These are phyloP conservation scores for Blastocystis hominis DNA, from an alignment of 352 stramenopile species.

Conservation along the genomic window DNA sequence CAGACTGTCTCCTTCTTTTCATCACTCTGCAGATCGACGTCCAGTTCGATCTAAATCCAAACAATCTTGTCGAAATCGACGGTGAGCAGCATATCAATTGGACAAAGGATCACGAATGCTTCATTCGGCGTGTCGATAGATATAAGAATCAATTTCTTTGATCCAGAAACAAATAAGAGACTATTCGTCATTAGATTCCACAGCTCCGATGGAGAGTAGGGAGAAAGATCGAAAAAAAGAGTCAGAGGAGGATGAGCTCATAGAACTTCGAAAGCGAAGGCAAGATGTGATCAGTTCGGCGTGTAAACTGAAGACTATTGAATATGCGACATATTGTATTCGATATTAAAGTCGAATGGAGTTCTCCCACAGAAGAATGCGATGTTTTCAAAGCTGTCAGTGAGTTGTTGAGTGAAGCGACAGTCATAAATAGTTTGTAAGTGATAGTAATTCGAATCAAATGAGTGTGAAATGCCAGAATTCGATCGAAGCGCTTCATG, in stretches of 20 bases:
- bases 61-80: neutral
- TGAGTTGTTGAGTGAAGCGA: too few relatives aligned
- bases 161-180: neutral
- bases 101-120: neutral
- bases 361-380: too few relatives aligned
- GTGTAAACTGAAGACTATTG: neutral
- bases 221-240: neutral
- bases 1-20: constrained; percentile 14
- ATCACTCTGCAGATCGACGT: neutral
- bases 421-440: neutral
- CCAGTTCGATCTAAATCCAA: neutral
- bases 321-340: constrained; percentile 37
- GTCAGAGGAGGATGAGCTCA: neutral
- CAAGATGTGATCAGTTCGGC: neutral
- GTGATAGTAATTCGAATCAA: neutral
- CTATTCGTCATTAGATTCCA: neutral
- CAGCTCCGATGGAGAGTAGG: neutral
- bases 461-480: neutral
- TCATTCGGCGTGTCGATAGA: neutral
- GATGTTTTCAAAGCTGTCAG: too few relatives aligned
- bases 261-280: neutral
- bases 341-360: neutral
- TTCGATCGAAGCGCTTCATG: neutral
- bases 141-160: neutral
- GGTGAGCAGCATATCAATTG: constrained; percentile 3